Conservation (phyloP, 208 protist species). For the Leishmania major region DNA sequence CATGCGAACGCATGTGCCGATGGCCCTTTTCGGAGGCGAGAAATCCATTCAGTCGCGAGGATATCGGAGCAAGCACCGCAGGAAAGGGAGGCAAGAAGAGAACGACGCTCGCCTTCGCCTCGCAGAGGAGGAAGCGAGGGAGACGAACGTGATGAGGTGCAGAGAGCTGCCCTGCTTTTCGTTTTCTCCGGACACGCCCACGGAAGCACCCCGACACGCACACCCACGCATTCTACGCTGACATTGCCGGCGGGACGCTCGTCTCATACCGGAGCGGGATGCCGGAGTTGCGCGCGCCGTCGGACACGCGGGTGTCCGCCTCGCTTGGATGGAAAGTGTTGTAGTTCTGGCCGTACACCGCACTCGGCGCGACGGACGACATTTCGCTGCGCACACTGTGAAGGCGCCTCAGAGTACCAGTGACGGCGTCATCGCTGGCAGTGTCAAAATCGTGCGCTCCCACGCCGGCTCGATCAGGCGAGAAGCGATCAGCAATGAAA, state of each 20-base stretch:
- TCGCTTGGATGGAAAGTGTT: conserved; percentile 4
- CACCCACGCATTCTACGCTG: neutral
- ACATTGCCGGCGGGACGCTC: neutral
- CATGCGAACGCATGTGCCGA: too few species aligned
- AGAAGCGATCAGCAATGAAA: conserved; percentile 4
- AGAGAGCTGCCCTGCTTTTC: too few species aligned
- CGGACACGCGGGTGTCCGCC: neutral
- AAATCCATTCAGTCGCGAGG: too few species aligned
- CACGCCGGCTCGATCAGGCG: neutral
- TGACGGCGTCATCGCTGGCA: neutral
- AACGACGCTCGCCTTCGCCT: neutral
- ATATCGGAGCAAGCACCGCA: neutral
- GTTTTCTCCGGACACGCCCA: too few species aligned
- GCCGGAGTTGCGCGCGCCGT: conserved; percentile 8
- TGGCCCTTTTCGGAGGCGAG: too few species aligned
- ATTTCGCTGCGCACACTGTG: conserved; percentile 11
- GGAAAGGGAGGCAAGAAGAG: neutral
- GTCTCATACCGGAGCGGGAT: conserved; percentile 17
- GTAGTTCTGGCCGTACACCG: conserved; percentile 13
- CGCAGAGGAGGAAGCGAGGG: too few species aligned
- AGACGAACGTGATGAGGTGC: too few species aligned
- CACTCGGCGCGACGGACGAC: conserved; percentile 15
- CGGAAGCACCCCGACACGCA: neutral
- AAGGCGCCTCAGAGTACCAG: neutral
- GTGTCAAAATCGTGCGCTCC: neutral